Evolutionary conservation across 352 stramenopile species (phyloP), one percentile per base, ranked within the genome.

Genomic region (Phytophthora podocarpi): DNA sequence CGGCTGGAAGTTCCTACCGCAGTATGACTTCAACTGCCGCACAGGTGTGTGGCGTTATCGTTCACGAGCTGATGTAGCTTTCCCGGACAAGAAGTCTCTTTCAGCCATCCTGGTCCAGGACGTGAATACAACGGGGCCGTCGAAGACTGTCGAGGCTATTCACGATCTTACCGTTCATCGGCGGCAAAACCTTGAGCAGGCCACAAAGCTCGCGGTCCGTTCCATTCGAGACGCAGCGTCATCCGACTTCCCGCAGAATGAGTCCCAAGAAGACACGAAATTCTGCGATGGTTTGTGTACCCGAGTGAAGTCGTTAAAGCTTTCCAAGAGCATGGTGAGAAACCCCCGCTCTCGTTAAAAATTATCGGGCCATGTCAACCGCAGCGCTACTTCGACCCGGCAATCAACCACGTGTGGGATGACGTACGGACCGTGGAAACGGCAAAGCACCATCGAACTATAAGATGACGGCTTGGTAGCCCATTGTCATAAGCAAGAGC

Each of bases 21-120:
- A 97, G 53, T 99, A 99, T 72, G 53, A 70, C 27, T 98, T 97
- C 67, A 96, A 98, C 77, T 85, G 98, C 72, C 80, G 91, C 13
- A 99, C 93, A 8, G 97, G 96, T 11, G 95, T 98, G 47, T 98
- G 90, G 89, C 71, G 80, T 18, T 87, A 97, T 56, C 55, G 59
- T 7, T 63, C 59, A 3, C 47, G 53, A 8, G 59, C 48, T 5
- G 40, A 59, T 10, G 31, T 51, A 11, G 47, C 59, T 6, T 70
- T 70, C 26, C 53, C 59, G 3, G 48, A 59, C 31, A 66, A 67
- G 37, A 74, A 74, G 30, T n/a, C 12, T 0, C 32, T 73, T 9
- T 58, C 59, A 7, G 34, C 59, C 1, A 62, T 73, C 51, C 47
- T 54, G 15, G 31, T 70, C 20, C 36, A 55, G 8, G 43, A 66